Evolutionary conservation across 768 basidiomycete species (phyloP), one percentile per base, ranked within the genome.

Genomic region (Auriscalpium microsporum): DNA sequence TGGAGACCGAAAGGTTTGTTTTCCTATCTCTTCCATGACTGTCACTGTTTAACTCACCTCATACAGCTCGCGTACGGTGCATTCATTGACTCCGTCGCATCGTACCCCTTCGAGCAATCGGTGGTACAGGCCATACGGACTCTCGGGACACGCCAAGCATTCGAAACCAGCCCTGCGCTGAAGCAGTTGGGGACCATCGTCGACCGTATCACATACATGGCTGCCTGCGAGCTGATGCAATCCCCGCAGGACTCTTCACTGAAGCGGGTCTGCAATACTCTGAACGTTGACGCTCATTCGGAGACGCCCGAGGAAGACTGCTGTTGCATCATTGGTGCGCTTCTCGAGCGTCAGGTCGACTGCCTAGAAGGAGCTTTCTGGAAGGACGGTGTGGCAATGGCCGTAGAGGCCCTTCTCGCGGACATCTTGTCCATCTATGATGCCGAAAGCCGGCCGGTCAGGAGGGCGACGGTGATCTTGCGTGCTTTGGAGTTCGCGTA

Each of bases 1-100:
- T 28, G 86, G 85, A 0, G 87, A 95, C 60, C 77, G 86, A 19
- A 80, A 79, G 78, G 93, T 90, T 46, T 34, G 75, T 67, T 4
- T 11, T 52, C 50, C 40, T 11, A 37, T 16, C 1, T 33, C 52
- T 28, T 47, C 28, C 2, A 28, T 28, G 28, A 28, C 28, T 28
- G 5, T 28, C 28, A 28, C 28, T 28, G 28, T 7, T 28, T 4
- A 28, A 28, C 28, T 28, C 7, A 28, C 28, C 28, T 28, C 28
- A 28, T 28, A 13, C 57, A 90, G 87, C 74, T 77, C 54, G 83
- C 87, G 13, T 82, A 79, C 55, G 73, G 80, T 8, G 75, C 82
- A 7, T 74, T 87, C 48, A 61, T 61, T 2, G 56, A 71, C 4
- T 67, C 69, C 45, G 65, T 72, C 16, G 64, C 72, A 38, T 63